A percentile compares a stretch with the other conserved stretches of the same genome.
Evolutionary conservation across 306 rosid genomes (phyloP).

Genomic region (Potentilla sterilis): DNA sequence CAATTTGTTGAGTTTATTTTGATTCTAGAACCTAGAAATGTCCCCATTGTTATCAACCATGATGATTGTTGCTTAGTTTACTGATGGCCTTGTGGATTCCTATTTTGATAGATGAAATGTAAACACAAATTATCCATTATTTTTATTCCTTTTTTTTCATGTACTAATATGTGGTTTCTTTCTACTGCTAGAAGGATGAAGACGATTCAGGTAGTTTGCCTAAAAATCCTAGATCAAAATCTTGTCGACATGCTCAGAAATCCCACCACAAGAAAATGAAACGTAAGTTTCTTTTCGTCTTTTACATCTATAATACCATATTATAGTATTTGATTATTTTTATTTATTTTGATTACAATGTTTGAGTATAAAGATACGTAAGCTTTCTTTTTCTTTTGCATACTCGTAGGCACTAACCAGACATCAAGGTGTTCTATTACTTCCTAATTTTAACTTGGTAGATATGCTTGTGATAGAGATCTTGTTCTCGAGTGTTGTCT

Average conservation of each 20-base stretch:
- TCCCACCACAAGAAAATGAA: constrained; percentile 51
- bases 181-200: constrained; percentile 39
- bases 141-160: not conserved
- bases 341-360: not conserved
- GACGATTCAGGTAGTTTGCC: constrained; percentile 34
- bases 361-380: not conserved
- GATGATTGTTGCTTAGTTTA: not conserved
- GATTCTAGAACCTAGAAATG: not conserved
- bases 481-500: not conserved
- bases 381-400: not conserved
- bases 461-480: not conserved
- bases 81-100: not conserved
- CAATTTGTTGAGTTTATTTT: not conserved
- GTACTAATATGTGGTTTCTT: constrained; percentile 12
- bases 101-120: not conserved
- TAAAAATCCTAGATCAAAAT: constrained; percentile 49
- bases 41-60: not conserved
- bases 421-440: not conserved
- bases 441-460: not conserved
- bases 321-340: not conserved
- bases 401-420: not conserved
- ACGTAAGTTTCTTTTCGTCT: constrained; percentile 36
- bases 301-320: not conserved
- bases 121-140: not conserved
- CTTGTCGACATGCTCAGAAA: constrained; percentile 37